Conservation (phyloP, 148 eudicot species). For the Spergularia marina region DNA sequence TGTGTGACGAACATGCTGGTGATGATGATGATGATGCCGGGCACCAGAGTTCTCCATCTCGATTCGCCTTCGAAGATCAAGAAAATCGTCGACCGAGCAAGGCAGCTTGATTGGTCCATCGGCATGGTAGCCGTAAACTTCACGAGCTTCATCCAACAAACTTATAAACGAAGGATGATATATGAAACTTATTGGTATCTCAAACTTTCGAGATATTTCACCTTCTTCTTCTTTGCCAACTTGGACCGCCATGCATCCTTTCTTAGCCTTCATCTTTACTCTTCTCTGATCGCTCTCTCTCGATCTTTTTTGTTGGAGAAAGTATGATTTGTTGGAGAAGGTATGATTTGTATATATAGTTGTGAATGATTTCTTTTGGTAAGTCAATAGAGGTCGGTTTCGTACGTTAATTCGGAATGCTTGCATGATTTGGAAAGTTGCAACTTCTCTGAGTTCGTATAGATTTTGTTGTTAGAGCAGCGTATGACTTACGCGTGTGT, state of each 20-base stretch:
- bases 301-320: too few relatives aligned
- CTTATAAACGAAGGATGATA: conserved; percentile 43
- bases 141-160: conserved; percentile 45
- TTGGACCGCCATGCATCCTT: conserved; percentile 41
- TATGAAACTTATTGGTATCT: conserved; percentile 46
- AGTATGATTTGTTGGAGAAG: too few relatives aligned
- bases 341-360: too few relatives aligned
- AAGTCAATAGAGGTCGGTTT: too few relatives aligned
- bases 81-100: conserved; percentile 52
- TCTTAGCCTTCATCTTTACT: conserved; percentile 20
- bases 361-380: too few relatives aligned
- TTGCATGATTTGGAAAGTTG: too few relatives aligned
- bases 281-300: too few relatives aligned
- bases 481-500: too few relatives aligned
- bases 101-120: conserved; percentile 50
- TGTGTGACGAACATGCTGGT: conserved; percentile 20
- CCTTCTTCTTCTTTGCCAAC: conserved; percentile 38
- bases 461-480: too few relatives aligned
- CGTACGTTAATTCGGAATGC: too few relatives aligned
- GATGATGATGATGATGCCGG: conserved; percentile 10
- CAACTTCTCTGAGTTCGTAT: too few relatives aligned
- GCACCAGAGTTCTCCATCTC: conserved; percentile 28
- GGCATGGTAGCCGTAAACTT: conserved; percentile 46
- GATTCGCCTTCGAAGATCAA: conserved; percentile 41
- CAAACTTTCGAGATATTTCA: conserved; percentile 24